Evolutionary conservation across 495 filamentous ascomycete species (phyloP).

Genomic region (Tuber brumale): DNA sequence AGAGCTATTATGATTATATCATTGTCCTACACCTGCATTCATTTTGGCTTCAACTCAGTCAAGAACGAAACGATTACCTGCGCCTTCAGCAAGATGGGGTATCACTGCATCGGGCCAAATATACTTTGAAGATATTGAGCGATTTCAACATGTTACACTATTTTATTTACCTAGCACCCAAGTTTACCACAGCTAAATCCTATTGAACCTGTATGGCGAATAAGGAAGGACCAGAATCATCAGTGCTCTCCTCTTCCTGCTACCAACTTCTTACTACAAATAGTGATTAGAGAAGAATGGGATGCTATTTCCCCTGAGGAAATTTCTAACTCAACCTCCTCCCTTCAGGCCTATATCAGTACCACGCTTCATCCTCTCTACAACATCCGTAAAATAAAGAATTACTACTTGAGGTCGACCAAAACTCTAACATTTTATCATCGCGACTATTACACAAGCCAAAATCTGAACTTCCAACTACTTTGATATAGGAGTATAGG

Average conservation of each 20-base stretch:
- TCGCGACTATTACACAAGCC: too few relatives aligned
- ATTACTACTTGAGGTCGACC: too few relatives aligned
- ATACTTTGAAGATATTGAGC: not conserved
- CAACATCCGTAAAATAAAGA: too few relatives aligned
- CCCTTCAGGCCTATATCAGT: not conserved
- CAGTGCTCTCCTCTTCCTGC: not conserved
- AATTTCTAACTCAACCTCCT: not conserved
- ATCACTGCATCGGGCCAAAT: not conserved
- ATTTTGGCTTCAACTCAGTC: not conserved
- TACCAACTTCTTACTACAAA: not conserved
- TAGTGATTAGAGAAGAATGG: conserved; percentile 10
- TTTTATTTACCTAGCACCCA: conserved; percentile 3
- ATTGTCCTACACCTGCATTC: not conserved
- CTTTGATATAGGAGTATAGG: too few relatives aligned
- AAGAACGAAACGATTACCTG: not conserved
- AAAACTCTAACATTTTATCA: too few relatives aligned
- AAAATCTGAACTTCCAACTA: too few relatives aligned
- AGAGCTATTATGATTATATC: conserved; percentile 1
- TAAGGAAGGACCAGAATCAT: conserved; percentile 5
- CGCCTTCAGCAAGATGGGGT: conserved; percentile 3
- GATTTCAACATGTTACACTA: not conserved
- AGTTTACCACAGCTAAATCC: not conserved
- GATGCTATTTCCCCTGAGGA: not conserved
- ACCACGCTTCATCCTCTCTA: too few relatives aligned
- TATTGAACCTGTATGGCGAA: not conserved